Conservation (phyloP, 768 basidiomycete species). For the Boletus eberwhitei region DNA sequence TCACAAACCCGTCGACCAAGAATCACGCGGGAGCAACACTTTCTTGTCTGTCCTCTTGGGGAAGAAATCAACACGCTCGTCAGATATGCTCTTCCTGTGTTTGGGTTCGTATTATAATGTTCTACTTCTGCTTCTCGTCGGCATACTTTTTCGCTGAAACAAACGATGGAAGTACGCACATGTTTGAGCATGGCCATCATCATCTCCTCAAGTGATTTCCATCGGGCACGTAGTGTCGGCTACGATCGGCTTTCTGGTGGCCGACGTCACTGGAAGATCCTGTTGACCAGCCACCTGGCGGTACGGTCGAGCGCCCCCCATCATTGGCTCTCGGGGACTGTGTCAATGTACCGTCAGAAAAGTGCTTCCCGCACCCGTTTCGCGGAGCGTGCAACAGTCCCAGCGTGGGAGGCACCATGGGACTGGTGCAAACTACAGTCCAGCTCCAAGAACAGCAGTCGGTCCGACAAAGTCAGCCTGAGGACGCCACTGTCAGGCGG, state of each 20-base stretch:
- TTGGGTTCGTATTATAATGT: constrained; percentile 58
- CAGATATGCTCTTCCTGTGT: constrained; percentile 71
- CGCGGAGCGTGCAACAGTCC: no score
- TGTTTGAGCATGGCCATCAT: constrained; percentile 87
- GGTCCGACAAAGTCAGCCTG: no score
- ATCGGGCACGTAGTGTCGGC: constrained; percentile 89
- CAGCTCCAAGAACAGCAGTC: no score
- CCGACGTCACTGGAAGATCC: constrained; percentile 49
- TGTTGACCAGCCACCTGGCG: no score
- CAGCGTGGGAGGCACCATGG: no score
- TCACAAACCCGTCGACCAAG: constrained; percentile 34
- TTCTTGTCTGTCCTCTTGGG: not conserved
- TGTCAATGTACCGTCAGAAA: no score
- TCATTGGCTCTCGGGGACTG: no score
- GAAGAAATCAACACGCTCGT: constrained; percentile 40
- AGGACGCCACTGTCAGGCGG: no score
- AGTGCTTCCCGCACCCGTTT: no score
- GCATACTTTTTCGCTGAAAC: not conserved
- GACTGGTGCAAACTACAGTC: no score
- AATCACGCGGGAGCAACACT: constrained; percentile 20
- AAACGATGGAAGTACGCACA: constrained; percentile 47
- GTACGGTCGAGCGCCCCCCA: no score
- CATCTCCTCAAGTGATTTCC: constrained; percentile 80
- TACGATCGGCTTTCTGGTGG: constrained; percentile 71
- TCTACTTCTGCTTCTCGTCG: not conserved